These are phyloP conservation scores for Orbilia brochopaga DNA, from an alignment of 2,329 filamentous ascomycete genomes.

Conservation along the genomic window DNA sequence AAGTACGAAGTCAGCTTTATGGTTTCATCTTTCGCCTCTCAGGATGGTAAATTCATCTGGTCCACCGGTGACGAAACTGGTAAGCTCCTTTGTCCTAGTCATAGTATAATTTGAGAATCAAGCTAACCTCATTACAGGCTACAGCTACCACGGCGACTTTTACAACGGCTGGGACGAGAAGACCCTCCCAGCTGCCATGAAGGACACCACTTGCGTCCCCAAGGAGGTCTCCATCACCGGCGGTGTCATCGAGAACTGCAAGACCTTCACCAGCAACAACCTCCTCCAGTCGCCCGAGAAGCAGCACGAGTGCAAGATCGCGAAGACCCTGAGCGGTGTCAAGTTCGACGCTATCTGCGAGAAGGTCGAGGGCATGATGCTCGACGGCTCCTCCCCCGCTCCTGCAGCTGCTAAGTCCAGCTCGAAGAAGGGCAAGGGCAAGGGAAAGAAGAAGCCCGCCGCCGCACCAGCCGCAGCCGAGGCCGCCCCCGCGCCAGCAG, in stretches of 20 bases:
- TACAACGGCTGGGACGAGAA: constrained; percentile 61
- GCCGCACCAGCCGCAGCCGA: too few species aligned
- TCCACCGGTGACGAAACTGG: constrained; percentile 79
- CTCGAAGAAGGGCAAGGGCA: too few species aligned
- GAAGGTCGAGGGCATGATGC: too few species aligned
- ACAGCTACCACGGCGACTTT: constrained; percentile 65
- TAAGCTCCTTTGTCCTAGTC: constrained; percentile 56
- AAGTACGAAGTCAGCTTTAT: constrained; percentile 87
- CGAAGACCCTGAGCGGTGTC: constrained; percentile 9
- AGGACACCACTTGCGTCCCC: constrained; percentile 50
- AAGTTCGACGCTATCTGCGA: constrained; percentile 17
- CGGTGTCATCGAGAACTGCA: constrained; percentile 22
- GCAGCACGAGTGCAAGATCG: constrained; percentile 31
- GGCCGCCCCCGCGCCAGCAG: too few species aligned
- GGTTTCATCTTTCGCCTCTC: constrained; percentile 68
- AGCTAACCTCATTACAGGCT: constrained; percentile 56
- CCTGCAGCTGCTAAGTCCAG: too few species aligned
- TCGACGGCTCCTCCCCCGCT: too few species aligned
- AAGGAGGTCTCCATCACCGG: constrained; percentile 13
- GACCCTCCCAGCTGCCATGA: constrained; percentile 58
- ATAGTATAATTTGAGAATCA: not conserved
- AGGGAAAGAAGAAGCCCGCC: too few species aligned
- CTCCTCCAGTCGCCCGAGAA: constrained; percentile 28
- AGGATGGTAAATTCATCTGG: constrained; percentile 72
- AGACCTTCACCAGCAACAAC: constrained; percentile 22